Evolutionary conservation across 2,329 filamentous ascomycete genomes (phyloP).

Genomic region (Pyrenophora seminiperda): DNA sequence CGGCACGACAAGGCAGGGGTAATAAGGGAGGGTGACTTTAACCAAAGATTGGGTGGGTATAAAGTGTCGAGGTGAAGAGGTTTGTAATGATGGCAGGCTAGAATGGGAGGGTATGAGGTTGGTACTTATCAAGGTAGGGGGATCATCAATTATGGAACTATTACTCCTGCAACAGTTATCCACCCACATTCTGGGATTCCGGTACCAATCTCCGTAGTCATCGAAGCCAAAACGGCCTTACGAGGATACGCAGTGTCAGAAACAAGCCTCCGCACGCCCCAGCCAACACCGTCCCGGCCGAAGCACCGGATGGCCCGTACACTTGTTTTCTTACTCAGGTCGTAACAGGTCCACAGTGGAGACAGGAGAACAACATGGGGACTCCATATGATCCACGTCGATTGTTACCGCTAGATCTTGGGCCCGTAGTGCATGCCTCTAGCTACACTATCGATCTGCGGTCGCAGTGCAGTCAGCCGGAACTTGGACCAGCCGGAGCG

Average conservation of each 20-base stretch:
- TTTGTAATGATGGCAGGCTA: conserved; percentile 20
- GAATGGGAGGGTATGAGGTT: conserved; percentile 3
- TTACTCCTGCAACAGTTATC: conserved; percentile 9
- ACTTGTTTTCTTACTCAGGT: conserved; percentile 12
- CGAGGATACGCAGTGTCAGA: conserved; percentile 6
- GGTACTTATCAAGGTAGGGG: conserved; percentile 23
- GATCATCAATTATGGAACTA: conserved; percentile 6
- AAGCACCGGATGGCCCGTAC: conserved; percentile 5
- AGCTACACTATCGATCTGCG: conserved; percentile 9
- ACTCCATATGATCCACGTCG: conserved; percentile 11
- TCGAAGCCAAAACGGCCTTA: conserved; percentile 7
- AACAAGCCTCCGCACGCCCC: conserved; percentile 13
- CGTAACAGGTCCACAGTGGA: conserved; percentile 15
- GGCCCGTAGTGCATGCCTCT: conserved; percentile 5
- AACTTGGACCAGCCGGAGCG: neutral
- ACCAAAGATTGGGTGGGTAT: neutral
- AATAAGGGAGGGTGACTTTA: neutral
- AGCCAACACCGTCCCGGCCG: conserved; percentile 8
- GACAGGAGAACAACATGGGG: conserved; percentile 5
- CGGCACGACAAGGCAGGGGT: neutral
- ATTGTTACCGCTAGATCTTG: conserved; percentile 18
- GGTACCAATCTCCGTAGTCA: conserved; percentile 15
- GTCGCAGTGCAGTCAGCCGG: neutral
- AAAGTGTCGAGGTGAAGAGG: conserved; percentile 8
- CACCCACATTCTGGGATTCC: conserved; percentile 14